Conservation (phyloP, 2,329 filamentous ascomycete species). For the Aspergillus pseudotamarii region DNA sequence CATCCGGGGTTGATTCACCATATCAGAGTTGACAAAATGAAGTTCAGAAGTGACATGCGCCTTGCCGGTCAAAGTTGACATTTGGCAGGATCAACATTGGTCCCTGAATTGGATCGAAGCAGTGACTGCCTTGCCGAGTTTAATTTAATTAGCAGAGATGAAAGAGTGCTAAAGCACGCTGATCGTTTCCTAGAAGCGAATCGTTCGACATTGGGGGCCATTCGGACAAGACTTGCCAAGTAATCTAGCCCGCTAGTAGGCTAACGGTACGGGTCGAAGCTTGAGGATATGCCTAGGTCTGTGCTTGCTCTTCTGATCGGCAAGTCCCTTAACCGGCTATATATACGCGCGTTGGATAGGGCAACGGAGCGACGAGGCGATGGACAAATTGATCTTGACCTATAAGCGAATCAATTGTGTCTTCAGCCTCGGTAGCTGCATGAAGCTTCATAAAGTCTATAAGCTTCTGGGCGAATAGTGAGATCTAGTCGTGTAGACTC, state of each 20-base stretch:
- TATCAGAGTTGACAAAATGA: not conserved
- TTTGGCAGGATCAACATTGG: not conserved
- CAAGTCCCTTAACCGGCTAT: too few relatives aligned
- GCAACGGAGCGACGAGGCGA: too few relatives aligned
- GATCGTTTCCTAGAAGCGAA: not conserved
- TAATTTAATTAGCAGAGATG: not conserved
- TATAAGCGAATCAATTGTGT: too few relatives aligned
- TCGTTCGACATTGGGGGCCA: not conserved
- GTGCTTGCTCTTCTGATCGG: not conserved
- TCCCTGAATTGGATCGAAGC: not conserved
- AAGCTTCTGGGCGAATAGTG: too few relatives aligned
- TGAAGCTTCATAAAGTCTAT: too few relatives aligned
- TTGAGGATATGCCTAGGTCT: too few relatives aligned
- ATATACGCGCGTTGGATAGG: too few relatives aligned
- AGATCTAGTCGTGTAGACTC: too few relatives aligned
- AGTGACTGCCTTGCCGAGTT: not conserved
- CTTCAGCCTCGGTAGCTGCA: too few relatives aligned
- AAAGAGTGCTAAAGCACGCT: not conserved
- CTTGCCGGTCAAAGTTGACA: too few relatives aligned
- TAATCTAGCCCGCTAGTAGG: not conserved
- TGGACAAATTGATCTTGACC: too few relatives aligned
- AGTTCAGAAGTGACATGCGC: not conserved
- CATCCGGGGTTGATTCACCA: not conserved
- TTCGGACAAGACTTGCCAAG: not conserved
- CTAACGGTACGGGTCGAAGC: not conserved